These are phyloP conservation scores for Fusarium temperatum DNA, from an alignment of 2,329 filamentous ascomycete genomes.

Conservation along the genomic window DNA sequence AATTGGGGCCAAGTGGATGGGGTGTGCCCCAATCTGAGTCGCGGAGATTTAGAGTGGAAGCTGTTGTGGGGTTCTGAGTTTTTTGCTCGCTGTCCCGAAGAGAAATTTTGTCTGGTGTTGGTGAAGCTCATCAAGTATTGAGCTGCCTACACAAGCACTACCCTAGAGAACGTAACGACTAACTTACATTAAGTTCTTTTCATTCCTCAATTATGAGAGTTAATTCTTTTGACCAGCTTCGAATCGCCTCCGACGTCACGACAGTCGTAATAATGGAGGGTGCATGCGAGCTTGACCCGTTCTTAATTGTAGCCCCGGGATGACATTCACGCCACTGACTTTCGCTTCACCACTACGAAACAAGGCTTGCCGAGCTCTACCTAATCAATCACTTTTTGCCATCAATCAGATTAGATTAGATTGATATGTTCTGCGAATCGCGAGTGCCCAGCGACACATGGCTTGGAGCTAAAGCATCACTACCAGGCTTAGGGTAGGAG, in stretches of 20 bases:
- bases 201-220: neutral
- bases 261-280: neutral
- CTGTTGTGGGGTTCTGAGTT: conserved; percentile 1
- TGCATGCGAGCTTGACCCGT: neutral
- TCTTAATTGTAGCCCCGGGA: neutral
- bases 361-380: neutral
- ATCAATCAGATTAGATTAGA: conserved; percentile 28
- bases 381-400: neutral
- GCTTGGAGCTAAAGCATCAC: neutral
- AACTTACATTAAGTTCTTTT: fast-evolving
- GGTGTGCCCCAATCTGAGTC: neutral
- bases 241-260: neutral
- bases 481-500: conserved; percentile 1
- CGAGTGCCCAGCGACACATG: neutral
- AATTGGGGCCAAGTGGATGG: neutral
- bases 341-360: neutral
- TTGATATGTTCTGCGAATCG: neutral
- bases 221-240: too few species aligned
- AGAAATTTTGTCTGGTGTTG: neutral
- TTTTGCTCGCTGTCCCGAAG: neutral
- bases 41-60: conserved; percentile 1
- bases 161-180: neutral
- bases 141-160: neutral
- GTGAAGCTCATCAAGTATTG: too few species aligned
- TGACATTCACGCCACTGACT: neutral